These are phyloP conservation scores for Suhomyces bribrorum DNA, from an alignment of 1,139 yeast genomes.

Conservation along the genomic window DNA sequence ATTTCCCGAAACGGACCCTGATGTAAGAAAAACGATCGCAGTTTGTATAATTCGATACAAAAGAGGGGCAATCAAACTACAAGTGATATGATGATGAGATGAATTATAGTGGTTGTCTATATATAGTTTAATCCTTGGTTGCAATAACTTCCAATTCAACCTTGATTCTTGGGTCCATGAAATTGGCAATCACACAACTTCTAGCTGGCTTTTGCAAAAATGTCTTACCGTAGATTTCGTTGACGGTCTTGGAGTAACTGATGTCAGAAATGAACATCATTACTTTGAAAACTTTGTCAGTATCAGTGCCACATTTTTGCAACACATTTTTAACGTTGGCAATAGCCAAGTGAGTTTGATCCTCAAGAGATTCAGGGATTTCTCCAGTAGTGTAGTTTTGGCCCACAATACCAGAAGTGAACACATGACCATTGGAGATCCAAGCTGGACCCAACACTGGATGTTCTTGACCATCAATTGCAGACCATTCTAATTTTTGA, in stretches of 20 bases:
- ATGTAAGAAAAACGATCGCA: not conserved
- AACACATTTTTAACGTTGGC: slow-evolving; percentile 46
- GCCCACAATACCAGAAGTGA: slow-evolving; percentile 46
- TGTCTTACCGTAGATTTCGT: slow-evolving; percentile 47
- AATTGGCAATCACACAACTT: slow-evolving; percentile 45
- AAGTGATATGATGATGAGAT: too few species aligned
- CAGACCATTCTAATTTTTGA: slow-evolving; percentile 40
- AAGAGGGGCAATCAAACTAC: not conserved
- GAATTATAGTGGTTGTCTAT: not conserved
- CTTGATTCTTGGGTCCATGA: slow-evolving; percentile 38
- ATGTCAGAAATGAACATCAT: slow-evolving; percentile 51
- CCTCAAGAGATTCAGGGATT: slow-evolving; percentile 40
- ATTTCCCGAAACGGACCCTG: not conserved
- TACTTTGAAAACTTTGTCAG: slow-evolving; percentile 54
- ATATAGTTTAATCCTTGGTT: slow-evolving; percentile 22
- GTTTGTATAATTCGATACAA: not conserved
- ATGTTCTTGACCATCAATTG: slow-evolving; percentile 38
- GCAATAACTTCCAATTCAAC: slow-evolving; percentile 41
- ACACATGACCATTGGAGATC: slow-evolving; percentile 50
- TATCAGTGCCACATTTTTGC: slow-evolving; percentile 48
- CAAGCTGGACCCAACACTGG: slow-evolving; percentile 49
- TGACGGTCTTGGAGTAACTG: slow-evolving; percentile 45
- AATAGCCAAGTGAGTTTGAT: slow-evolving; percentile 50
- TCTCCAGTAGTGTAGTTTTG: slow-evolving; percentile 35
- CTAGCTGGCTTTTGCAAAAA: slow-evolving; percentile 56